Conservation (phyloP, 202 grass and related monocot species). For the Bolboschoenoplectus hybrid region DNA sequence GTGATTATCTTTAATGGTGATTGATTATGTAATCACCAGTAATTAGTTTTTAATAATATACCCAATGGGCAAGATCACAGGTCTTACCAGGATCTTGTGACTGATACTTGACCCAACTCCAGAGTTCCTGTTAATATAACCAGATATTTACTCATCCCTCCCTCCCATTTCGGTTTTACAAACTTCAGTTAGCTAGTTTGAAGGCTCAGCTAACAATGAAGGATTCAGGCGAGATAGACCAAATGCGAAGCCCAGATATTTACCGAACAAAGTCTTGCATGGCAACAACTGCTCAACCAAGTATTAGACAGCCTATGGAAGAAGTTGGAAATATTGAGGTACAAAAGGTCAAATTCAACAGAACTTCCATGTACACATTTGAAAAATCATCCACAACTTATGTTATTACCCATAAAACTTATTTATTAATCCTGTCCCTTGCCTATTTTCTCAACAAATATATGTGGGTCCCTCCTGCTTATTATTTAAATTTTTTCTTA, state of each 20-base stretch:
- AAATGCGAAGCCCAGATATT: conserved; percentile 47
- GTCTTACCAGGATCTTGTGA: background rate
- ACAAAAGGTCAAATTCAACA: conserved; percentile 40
- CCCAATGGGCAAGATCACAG: background rate
- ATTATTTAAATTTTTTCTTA: conserved; percentile 20
- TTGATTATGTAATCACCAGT: background rate
- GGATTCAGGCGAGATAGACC: conserved; percentile 53
- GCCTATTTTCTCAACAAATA: conserved; percentile 24
- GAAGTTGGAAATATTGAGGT: conserved; percentile 82
- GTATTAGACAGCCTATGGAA: conserved; percentile 73
- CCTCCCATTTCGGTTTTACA: conserved; percentile 23
- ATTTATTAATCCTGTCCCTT: background rate
- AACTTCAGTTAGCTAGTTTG: conserved; percentile 71
- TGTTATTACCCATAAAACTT: conserved; percentile 16
- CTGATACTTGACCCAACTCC: background rate
- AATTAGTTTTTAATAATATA: background rate
- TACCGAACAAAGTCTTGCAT: conserved; percentile 50
- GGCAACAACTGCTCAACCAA: conserved; percentile 40
- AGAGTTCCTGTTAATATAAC: background rate
- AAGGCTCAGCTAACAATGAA: conserved; percentile 68
- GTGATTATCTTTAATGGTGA: background rate
- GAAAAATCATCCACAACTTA: background rate
- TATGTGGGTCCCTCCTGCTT: background rate
- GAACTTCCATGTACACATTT: conserved; percentile 30
- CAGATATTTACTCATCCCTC: conserved; percentile 15